phyloP scores from a whole-genome alignment of 2,329 filamentous ascomycete species.

The Bipolaris bicolor region DNA sequence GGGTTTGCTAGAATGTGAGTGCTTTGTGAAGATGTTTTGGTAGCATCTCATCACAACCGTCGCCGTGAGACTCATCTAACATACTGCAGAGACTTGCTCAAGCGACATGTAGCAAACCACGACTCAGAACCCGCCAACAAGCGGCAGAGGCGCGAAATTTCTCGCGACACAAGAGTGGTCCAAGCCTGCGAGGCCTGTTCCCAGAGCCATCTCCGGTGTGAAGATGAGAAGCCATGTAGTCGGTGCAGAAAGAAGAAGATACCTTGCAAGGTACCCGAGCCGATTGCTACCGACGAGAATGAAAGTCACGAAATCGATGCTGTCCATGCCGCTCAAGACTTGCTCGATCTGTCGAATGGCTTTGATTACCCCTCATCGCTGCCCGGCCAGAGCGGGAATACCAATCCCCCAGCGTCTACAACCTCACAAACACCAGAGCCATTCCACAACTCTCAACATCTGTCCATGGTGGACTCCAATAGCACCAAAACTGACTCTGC shows the following conservation, averaged over 20 bases:
- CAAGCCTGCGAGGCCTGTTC: slow-evolving; percentile 62
- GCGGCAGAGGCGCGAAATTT: slow-evolving; percentile 32
- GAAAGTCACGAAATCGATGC: slow-evolving; percentile 32
- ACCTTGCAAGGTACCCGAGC: slow-evolving; percentile 46
- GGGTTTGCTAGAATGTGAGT: slow-evolving; percentile 54
- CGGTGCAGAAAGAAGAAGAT: slow-evolving; percentile 59
- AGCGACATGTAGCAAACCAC: slow-evolving; percentile 57
- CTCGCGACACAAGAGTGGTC: slow-evolving; percentile 37
- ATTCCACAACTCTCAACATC: slow-evolving; percentile 9
- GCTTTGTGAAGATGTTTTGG: neutral
- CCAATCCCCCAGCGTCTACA: slow-evolving; percentile 12
- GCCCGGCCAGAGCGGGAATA: slow-evolving; percentile 10
- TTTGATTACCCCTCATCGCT: slow-evolving; percentile 26
- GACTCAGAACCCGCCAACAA: slow-evolving; percentile 44
- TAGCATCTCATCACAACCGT: neutral
- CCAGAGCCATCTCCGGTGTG: slow-evolving; percentile 59
- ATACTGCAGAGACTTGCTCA: slow-evolving; percentile 54
- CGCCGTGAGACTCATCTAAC: slow-evolving; percentile 7
- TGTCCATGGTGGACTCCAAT: slow-evolving; percentile 1
- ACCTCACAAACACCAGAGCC: slow-evolving; percentile 9
- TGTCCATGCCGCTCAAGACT: slow-evolving; percentile 40
- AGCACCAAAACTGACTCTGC: neutral
- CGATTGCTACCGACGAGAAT: slow-evolving; percentile 18
- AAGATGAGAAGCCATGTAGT: slow-evolving; percentile 61
- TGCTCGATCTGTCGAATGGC: slow-evolving; percentile 37